Conservation (phyloP, 2,329 filamentous ascomycete genomes). For the Aureobasidium sp. region DNA sequence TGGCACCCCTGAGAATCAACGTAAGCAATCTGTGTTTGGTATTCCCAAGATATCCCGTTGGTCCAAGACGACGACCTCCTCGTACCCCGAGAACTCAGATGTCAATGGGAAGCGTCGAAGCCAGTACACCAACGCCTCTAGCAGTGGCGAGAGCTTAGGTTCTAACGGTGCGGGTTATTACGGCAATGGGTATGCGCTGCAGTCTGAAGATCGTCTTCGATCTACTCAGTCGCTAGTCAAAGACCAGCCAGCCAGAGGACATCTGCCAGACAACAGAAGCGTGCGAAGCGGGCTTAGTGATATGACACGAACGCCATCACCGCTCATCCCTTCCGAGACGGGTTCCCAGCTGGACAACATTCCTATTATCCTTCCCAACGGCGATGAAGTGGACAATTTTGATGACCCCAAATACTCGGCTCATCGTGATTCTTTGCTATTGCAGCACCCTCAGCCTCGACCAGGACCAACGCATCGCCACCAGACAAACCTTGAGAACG, state of each 20-base stretch:
- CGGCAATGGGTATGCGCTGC: conserved; percentile 42
- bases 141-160: conserved; percentile 24
- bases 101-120: conserved; percentile 52
- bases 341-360: background rate
- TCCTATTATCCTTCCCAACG: background rate
- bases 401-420: conserved; percentile 63
- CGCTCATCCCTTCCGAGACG: conserved; percentile 47
- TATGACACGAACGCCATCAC: conserved; percentile 38
- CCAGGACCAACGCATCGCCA: conserved; percentile 66
- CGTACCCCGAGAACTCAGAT: conserved; percentile 65
- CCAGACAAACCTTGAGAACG: conserved; percentile 62
- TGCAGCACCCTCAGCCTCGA: conserved; percentile 71
- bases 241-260: conserved; percentile 13
- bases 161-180: conserved; percentile 35
- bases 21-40: conserved; percentile 71
- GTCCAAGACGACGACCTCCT: conserved; percentile 93
- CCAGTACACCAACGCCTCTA: conserved; percentile 58
- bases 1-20: conserved; percentile 60
- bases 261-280: conserved; percentile 21
- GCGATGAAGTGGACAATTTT: background rate
- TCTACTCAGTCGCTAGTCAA: conserved; percentile 30
- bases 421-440: conserved; percentile 69
- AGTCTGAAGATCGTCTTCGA: conserved; percentile 47
- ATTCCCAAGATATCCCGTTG: conserved; percentile 86
- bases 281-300: conserved; percentile 25